Conservation (phyloP, 345 rosid genomes). For the Euphorbia lathyris region DNA sequence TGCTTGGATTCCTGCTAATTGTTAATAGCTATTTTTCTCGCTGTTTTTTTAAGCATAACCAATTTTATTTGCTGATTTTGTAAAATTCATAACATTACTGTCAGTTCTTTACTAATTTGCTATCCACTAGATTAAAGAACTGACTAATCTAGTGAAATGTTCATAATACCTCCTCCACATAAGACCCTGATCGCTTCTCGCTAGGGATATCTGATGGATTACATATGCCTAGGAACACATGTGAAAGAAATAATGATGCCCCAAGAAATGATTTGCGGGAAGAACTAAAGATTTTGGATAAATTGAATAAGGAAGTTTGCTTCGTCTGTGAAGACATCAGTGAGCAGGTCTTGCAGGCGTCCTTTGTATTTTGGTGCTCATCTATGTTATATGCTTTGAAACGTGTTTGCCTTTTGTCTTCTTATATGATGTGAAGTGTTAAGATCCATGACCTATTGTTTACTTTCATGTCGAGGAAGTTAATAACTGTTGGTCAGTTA, state of each 20-base stretch:
- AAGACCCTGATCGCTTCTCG: not conserved
- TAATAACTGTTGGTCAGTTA: not conserved
- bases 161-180: not conserved
- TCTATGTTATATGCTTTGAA: not conserved
- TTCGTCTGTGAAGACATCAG: not conserved
- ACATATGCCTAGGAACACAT: not conserved
- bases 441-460: not conserved
- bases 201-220: not conserved
- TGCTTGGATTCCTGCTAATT: not conserved
- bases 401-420: not conserved
- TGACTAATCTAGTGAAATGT: not conserved
- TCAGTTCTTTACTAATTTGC: not conserved
- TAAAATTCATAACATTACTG: not conserved
- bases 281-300: conserved; percentile 1
- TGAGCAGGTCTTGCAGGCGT: conserved; percentile 1
- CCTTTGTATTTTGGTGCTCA: not conserved
- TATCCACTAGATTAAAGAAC: conserved; percentile 10
- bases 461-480: not conserved
- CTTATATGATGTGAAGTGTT: not conserved
- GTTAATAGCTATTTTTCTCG: not conserved
- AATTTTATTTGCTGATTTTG: not conserved
- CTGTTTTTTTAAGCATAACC: not conserved
- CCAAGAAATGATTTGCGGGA: not conserved
- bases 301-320: not conserved
- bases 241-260: conserved; percentile 6